Percentiles rank a stretch among this genome's conserved stretches.
These are phyloP conservation scores for Leishmania aethiopica DNA, from an alignment of 208 protist species.

Conservation along the genomic window DNA sequence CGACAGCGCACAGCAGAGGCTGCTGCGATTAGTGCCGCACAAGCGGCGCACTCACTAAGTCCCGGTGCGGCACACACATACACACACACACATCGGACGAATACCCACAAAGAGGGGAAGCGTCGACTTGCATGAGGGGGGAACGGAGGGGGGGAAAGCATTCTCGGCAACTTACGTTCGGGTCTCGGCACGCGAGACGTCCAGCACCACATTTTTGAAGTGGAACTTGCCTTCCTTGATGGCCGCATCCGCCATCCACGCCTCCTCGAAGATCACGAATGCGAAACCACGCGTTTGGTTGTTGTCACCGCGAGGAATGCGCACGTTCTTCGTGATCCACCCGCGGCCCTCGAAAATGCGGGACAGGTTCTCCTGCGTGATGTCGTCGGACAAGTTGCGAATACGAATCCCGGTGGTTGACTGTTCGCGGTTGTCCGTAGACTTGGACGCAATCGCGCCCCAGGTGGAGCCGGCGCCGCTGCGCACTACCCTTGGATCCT, in stretches of 20 bases:
- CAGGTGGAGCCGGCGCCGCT: constrained; percentile 43
- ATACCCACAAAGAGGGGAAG: background rate
- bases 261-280: constrained; percentile 76
- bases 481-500: constrained; percentile 25
- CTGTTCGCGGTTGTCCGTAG: constrained; percentile 37
- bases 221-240: constrained; percentile 36
- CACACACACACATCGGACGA: background rate
- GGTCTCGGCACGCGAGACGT: constrained; percentile 50
- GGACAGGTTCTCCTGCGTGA: constrained; percentile 75
- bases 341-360: constrained; percentile 74
- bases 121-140: background rate
- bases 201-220: constrained; percentile 89
- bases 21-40: background rate
- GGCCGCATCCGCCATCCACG: constrained; percentile 43
- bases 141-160: background rate
- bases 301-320: constrained; percentile 56
- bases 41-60: background rate
- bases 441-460: constrained; percentile 41
- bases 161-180: constrained; percentile 11
- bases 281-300: constrained; percentile 75
- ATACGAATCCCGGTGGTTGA: constrained; percentile 66
- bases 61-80: background rate
- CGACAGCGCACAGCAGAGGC: background rate
- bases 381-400: constrained; percentile 83
- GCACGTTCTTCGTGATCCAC: constrained; percentile 53